A percentile compares a stretch with the other conserved stretches of the same genome.
Evolutionary conservation across 176 grass and related monocot species (phyloP).

Genomic region (Hordeum marinum): DNA sequence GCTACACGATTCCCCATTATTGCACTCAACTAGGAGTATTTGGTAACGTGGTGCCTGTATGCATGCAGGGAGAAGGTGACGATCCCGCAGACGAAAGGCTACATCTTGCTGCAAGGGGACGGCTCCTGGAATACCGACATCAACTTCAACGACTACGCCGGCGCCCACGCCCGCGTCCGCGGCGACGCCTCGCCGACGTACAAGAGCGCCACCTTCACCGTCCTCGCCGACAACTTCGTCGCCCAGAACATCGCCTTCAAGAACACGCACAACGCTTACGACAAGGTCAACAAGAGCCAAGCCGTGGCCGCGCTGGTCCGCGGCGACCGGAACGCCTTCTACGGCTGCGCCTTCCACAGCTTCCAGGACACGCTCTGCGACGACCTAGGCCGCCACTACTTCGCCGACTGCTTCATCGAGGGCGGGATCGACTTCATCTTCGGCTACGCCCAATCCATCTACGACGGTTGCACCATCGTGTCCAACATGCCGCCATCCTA

Average conservation of each 20-base stretch:
- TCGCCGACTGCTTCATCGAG: slow-evolving; percentile 41
- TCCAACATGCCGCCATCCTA: slow-evolving; percentile 10
- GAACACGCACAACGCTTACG: neutral
- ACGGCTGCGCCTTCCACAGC: slow-evolving; percentile 55
- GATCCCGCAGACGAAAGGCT: neutral
- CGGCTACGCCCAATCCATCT: slow-evolving; percentile 66
- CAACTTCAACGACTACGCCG: neutral
- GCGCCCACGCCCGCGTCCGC: neutral
- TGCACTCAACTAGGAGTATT: no score
- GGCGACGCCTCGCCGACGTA: neutral
- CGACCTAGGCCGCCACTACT: slow-evolving; percentile 56
- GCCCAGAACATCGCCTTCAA: neutral
- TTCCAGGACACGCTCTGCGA: slow-evolving; percentile 73
- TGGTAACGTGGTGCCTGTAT: neutral
- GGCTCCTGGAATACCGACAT: neutral
- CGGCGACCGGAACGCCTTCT: slow-evolving; percentile 21
- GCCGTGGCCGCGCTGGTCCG: neutral
- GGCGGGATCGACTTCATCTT: slow-evolving; percentile 82
- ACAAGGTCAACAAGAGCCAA: neutral
- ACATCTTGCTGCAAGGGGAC: neutral
- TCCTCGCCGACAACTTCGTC: neutral
- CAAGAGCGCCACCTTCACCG: neutral
- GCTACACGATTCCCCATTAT: no score
- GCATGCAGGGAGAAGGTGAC: neutral
- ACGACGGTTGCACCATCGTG: slow-evolving; percentile 32